Evolutionary conservation across 1,284 basidiomycete genomes (phyloP), one percentile per base, ranked within the genome.

Genomic region (Sanghuangporus baumii): DNA sequence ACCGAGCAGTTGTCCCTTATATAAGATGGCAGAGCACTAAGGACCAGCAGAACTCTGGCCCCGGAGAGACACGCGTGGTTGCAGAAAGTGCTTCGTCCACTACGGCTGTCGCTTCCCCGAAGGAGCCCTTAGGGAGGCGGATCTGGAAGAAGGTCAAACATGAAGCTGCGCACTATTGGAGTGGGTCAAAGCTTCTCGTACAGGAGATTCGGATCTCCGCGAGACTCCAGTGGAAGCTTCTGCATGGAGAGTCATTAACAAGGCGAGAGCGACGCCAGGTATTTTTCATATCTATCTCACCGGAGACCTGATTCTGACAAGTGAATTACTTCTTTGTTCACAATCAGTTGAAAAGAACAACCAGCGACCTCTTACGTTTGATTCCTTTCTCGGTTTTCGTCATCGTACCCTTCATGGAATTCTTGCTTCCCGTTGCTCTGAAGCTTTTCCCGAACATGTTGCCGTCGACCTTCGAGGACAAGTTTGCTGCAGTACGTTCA

Each of bases 401-500:
- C 65, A 82, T 98, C 70, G 93, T 99, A 8, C 96, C 97, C 1
- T 98, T 98, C 81, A 98, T 98, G 93, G 97, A 99, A 74, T 74
- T 99, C 26, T 81, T 99, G n/a, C 84, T 99, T 1, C 96, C 97
- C 2, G 93, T 99, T 40, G 95, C 95, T 0, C 84, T 99, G 69
- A 97, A 96, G 75, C 78, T 99, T 57, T 99, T 99, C 85, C 96
- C 96, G 31, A 98, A 94, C 76, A 98, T 99, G 94, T 85, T 99
- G 4, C 97, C 96, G 0, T 96, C 93, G 1, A 99, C 96, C 0
- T 99, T 99, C 66, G 95, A 98, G 74, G 96, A 98, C 79, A 96
- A 98, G 75, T 97, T 91, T 71, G 88, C 93, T 55, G 91, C 88
- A 58, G 93, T 93, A 69, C 70, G 88, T 77, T 54, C 16, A 34